Evolutionary conservation across 177 flowering plant species (phyloP).

Genomic region (Vitis hybrid): DNA sequence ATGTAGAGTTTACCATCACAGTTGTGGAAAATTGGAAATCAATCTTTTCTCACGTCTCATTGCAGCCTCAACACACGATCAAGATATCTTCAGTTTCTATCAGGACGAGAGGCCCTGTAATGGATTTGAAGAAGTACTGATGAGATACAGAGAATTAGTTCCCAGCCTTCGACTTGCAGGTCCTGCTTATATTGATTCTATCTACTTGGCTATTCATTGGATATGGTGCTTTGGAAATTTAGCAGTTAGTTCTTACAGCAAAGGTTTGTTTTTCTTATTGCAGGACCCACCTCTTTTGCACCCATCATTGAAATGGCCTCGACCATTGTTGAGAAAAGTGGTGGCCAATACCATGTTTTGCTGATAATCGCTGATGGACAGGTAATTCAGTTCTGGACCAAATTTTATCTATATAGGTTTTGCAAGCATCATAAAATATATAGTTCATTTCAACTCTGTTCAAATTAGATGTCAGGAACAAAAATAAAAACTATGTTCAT

Average conservation of each 20-base stretch:
- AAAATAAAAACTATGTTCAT: too few species aligned
- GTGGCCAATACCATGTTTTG: constrained; percentile 73
- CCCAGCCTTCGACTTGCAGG: constrained; percentile 81
- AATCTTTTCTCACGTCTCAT: not conserved
- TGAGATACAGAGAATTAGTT: constrained; percentile 70
- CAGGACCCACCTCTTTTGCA: constrained; percentile 78
- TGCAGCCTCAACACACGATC: constrained; percentile 89
- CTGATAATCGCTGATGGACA: constrained; percentile 69
- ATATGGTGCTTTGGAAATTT: not conserved
- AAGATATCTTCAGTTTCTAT: constrained; percentile 81
- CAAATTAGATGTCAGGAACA: too few species aligned
- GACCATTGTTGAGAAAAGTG: constrained; percentile 66
- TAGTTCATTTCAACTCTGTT: too few species aligned
- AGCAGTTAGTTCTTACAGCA: not conserved
- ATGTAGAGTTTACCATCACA: not conserved
- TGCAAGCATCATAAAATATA: too few species aligned
- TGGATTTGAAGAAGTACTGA: constrained; percentile 82
- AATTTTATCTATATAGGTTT: not conserved
- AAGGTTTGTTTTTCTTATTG: not conserved
- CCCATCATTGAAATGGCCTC: constrained; percentile 67
- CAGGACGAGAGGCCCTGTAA: constrained; percentile 62
- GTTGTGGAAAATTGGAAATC: not conserved
- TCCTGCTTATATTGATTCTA: constrained; percentile 15
- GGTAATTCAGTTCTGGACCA: constrained; percentile 25
- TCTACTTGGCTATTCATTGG: not conserved